These are phyloP conservation scores for Fusarium robinianum DNA, from an alignment of 2,329 filamentous ascomycete species.

Conservation along the genomic window DNA sequence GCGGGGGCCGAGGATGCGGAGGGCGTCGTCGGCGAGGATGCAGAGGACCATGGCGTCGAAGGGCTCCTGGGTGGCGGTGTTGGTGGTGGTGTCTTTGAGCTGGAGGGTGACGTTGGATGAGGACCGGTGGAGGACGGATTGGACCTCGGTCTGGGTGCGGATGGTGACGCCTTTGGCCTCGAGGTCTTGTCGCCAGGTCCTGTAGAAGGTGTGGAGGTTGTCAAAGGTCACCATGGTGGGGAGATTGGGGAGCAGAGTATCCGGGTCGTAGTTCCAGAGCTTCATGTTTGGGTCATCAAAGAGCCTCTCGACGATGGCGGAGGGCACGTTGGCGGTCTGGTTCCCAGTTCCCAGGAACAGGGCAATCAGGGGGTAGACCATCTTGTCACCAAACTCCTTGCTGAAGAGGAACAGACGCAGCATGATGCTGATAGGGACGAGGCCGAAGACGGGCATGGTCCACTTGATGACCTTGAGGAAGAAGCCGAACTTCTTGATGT, in stretches of 20 bases:
- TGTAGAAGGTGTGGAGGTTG: conserved; percentile 64
- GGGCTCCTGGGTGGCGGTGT: conserved; percentile 52
- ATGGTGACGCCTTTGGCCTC: conserved; percentile 59
- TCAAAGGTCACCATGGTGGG: conserved; percentile 71
- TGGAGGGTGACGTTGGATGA: conserved; percentile 57
- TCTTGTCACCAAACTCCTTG: conserved; percentile 70
- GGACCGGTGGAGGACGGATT: conserved; percentile 55
- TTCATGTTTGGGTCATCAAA: conserved; percentile 63
- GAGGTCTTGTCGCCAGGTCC: conserved; percentile 60
- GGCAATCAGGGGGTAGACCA: conserved; percentile 72
- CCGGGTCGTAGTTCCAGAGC: conserved; percentile 61
- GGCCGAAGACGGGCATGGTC: conserved; percentile 63
- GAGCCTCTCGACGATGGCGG: conserved; percentile 66
- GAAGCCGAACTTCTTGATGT: conserved; percentile 38
- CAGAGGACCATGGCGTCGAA: conserved; percentile 72
- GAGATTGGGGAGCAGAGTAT: conserved; percentile 60
- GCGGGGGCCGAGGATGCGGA: conserved; percentile 61
- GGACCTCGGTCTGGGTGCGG: conserved; percentile 60
- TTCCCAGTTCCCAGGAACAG: conserved; percentile 77
- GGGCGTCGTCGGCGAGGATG: conserved; percentile 66
- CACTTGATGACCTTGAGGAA: conserved; percentile 52
- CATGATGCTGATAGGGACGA: conserved; percentile 67
- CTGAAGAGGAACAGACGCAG: conserved; percentile 71
- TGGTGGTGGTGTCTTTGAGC: conserved; percentile 54
- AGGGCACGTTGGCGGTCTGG: conserved; percentile 71